Percentiles rank a stretch among this genome's conserved stretches.
phyloP scores from a whole-genome alignment of 768 basidiomycete genomes.

The Suillus placidus region DNA sequence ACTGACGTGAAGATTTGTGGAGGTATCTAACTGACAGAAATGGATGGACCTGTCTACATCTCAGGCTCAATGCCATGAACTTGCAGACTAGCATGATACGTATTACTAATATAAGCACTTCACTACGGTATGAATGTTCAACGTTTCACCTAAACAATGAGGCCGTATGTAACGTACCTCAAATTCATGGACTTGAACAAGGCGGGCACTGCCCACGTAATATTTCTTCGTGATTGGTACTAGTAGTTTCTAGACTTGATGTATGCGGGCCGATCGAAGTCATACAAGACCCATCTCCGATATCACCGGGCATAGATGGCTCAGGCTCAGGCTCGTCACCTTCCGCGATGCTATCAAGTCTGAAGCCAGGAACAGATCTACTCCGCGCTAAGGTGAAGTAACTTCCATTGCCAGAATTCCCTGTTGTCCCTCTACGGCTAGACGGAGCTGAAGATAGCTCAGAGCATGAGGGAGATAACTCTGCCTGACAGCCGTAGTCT shows the following conservation, averaged over 20 bases:
- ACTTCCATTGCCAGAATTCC: not conserved
- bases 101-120: not conserved
- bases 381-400: not conserved
- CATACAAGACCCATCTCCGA: not conserved
- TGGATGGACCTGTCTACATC: not conserved
- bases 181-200: not conserved
- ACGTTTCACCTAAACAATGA: too few species aligned
- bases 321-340: not conserved
- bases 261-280: not conserved
- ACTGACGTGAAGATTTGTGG: not conserved
- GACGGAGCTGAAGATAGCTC: not conserved
- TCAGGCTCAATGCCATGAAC: too few species aligned
- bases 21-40: not conserved
- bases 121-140: not conserved
- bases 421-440: not conserved
- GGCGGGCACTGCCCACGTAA: not conserved
- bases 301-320: not conserved
- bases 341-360: conserved; percentile 7
- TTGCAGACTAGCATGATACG: not conserved
- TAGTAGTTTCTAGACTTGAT: not conserved
- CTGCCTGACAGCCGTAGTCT: not conserved
- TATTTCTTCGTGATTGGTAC: not conserved
- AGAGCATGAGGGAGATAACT: not conserved
- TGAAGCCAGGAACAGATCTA: not conserved
- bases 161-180: not conserved